Evolutionary conservation across 1,284 basidiomycete species (phyloP), one percentile per base, ranked within the genome.

Genomic region (Golubevia sp.): DNA sequence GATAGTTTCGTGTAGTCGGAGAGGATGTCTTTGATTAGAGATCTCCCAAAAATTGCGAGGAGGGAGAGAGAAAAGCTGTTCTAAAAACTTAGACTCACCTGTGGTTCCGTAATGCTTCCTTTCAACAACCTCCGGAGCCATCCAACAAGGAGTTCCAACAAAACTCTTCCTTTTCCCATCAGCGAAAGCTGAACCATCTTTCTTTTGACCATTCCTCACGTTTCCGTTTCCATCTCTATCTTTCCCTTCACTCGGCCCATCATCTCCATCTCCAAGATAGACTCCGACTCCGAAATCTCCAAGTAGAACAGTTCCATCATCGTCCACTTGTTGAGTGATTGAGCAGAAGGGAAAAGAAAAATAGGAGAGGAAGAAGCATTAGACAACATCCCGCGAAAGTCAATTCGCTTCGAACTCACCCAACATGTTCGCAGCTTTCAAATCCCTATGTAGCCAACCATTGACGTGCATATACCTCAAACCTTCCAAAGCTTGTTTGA

Each of bases 101-200:
- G 82, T 73, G 89, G 90, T 21, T 88, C 88, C 92, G 82, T 95
- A 95, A 67, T 90, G 89, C 70, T 88, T 89, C 59, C 92, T 90
- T 72, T 91, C 89, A 55, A 95, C 92, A 25, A 95, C 88, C 73
- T 95, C 93, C 1, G 93, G 93, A 0, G 93, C 92, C 93, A 95
- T 95, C 92, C 92, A 95, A 77, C 91, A 93, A 0, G 93, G 93
- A 27, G 93, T 95, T 56, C 93, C 93, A 20, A 95, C 93, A 77
- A 95, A 95, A 7, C 90, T 92, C 81, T 91, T 92, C 88, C 89
- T 20, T 89, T 85, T 58, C 79, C 85, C 63, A 86, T 87, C 56
- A 85, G 85, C 65, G 24, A 62, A 58, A 18, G 18, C 18, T 34
- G 53, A 51, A 15, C 24, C 58, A 38, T 54, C 26, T 49, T 63